Evolutionary conservation across 2,329 filamentous ascomycete species (phyloP).

Genomic region (Aspergillus candidus): DNA sequence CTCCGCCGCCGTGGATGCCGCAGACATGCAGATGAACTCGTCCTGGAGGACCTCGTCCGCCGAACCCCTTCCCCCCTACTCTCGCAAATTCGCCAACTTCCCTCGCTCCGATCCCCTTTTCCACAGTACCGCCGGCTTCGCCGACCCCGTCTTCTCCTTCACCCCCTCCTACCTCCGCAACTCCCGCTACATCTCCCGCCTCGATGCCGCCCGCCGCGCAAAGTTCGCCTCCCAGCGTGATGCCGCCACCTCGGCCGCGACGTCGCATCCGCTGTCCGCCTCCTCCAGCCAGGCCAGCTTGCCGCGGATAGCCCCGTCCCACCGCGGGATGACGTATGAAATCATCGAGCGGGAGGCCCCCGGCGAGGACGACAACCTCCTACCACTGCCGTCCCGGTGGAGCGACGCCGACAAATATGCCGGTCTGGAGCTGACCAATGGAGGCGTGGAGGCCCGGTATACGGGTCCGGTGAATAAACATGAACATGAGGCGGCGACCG

Average conservation of each 20-base stretch:
- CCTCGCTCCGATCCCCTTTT: slow-evolving; percentile 24
- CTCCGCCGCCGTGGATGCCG: slow-evolving; percentile 41
- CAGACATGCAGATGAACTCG: slow-evolving; percentile 44
- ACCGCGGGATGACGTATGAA: slow-evolving; percentile 76
- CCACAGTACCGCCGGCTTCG: slow-evolving; percentile 19
- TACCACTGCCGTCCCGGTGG: slow-evolving; percentile 75
- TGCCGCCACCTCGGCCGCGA: slow-evolving; percentile 44
- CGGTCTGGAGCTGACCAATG: slow-evolving; percentile 66
- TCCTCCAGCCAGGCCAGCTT: slow-evolving; percentile 55
- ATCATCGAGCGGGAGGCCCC: slow-evolving; percentile 68
- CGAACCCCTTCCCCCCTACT: slow-evolving; percentile 40
- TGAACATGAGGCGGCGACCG: slow-evolving; percentile 71
- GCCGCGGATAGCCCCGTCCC: slow-evolving; percentile 55
- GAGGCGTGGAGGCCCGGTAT: slow-evolving; percentile 67
- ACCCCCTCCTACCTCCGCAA: slow-evolving; percentile 75
- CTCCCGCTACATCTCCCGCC: slow-evolving; percentile 69
- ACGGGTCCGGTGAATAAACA: slow-evolving; percentile 51
- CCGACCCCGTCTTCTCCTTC: slow-evolving; percentile 45
- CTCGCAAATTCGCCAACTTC: slow-evolving; percentile 41
- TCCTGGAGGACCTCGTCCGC: slow-evolving; percentile 41
- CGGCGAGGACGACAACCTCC: slow-evolving; percentile 55
- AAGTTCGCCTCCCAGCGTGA: slow-evolving; percentile 51
- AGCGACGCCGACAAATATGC: slow-evolving; percentile 68
- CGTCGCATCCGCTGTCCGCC: slow-evolving; percentile 41
- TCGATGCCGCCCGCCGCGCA: slow-evolving; percentile 64